These are phyloP conservation scores for Alternaria longipes DNA, from an alignment of 2,329 filamentous ascomycete genomes.

Conservation along the genomic window DNA sequence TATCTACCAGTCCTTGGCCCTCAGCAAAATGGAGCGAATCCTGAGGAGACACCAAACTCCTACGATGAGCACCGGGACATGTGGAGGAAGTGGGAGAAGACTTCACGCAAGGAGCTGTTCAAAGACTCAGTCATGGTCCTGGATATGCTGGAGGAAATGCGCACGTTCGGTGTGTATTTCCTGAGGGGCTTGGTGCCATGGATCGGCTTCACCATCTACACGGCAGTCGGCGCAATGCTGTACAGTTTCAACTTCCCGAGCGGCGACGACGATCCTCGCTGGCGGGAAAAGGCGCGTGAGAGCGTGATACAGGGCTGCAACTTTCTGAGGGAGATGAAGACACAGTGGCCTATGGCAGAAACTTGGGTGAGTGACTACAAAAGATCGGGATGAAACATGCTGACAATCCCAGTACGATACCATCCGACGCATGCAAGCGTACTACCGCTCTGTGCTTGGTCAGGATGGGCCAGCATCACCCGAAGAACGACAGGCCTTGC, in stretches of 20 bases:
- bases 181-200: constrained; percentile 52
- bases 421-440: constrained; percentile 55
- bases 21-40: constrained; percentile 33
- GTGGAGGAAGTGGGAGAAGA: constrained; percentile 51
- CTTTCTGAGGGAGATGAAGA: constrained; percentile 54
- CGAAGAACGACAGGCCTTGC: constrained; percentile 50
- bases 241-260: constrained; percentile 52
- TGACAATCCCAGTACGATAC: constrained; percentile 48
- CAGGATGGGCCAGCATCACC: constrained; percentile 49
- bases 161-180: constrained; percentile 53
- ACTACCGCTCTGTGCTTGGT: constrained; percentile 48
- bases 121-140: constrained; percentile 49
- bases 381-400: neutral
- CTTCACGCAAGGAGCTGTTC: constrained; percentile 49
- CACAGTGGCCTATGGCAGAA: constrained; percentile 54
- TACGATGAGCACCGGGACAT: constrained; percentile 44
- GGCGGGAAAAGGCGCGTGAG: constrained; percentile 44
- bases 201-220: constrained; percentile 56
- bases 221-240: constrained; percentile 53
- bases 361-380: constrained; percentile 44
- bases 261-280: constrained; percentile 45
- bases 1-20: constrained; percentile 52
- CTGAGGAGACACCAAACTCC: constrained; percentile 45
- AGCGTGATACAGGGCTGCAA: constrained; percentile 49
- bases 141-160: constrained; percentile 55